Percentiles rank a stretch among this genome's conserved stretches.
phyloP scores from a whole-genome alignment of 1,139 yeast genomes.

The Lodderomyces parapsilosis region DNA sequence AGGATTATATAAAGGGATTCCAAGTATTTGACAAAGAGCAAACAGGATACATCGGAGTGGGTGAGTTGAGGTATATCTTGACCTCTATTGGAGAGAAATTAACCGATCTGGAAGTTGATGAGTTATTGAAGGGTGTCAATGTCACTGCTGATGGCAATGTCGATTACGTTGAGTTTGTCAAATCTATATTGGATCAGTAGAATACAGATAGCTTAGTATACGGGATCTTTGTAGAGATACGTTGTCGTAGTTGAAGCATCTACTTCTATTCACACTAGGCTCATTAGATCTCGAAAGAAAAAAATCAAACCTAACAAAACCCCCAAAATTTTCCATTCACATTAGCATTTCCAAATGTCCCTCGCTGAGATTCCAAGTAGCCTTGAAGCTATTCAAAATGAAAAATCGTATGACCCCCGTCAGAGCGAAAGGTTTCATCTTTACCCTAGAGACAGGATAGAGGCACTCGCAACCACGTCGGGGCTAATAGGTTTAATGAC shows the following conservation, averaged over 20 bases:
- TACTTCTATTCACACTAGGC: too few species aligned
- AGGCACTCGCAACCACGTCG: constrained; percentile 33
- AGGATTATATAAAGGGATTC: constrained; percentile 95
- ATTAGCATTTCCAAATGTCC: neutral
- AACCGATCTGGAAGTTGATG: constrained; percentile 89
- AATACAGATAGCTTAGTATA: neutral
- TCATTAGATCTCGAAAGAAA: neutral
- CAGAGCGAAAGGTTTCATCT: constrained; percentile 42
- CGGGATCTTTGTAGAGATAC: too few species aligned
- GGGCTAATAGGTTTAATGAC: constrained; percentile 57
- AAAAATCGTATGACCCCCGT: constrained; percentile 14
- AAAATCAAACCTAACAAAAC: too few species aligned
- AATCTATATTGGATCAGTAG: constrained; percentile 86
- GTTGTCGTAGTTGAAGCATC: too few species aligned
- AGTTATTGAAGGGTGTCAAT: constrained; percentile 90
- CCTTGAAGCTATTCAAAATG: neutral
- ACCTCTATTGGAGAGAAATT: constrained; percentile 94
- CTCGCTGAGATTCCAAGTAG: neutral
- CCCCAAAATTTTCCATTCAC: neutral
- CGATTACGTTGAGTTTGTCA: constrained; percentile 92
- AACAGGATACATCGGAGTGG: constrained; percentile 95
- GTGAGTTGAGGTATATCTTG: constrained; percentile 90
- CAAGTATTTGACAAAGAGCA: constrained; percentile 96
- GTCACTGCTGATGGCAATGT: constrained; percentile 93
- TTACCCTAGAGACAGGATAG: constrained; percentile 35